Conservation (phyloP, 2,329 filamentous ascomycete genomes). For the Venturiaceae sp. region DNA sequence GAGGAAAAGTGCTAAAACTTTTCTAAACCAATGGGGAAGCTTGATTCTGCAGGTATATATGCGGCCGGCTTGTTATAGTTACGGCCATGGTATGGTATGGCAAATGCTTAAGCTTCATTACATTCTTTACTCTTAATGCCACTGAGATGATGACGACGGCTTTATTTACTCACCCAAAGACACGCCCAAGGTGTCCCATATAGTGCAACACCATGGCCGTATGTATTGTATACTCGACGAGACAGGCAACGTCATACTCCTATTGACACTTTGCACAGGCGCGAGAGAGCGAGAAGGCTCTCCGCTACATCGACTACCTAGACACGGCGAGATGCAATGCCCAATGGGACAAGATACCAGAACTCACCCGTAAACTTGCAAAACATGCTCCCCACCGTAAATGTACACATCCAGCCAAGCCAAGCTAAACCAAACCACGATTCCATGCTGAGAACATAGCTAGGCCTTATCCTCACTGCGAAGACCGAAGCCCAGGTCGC, state of each 20-base stretch:
- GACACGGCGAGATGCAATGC: constrained; percentile 82
- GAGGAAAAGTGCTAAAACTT: background rate
- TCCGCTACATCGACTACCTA: constrained; percentile 70
- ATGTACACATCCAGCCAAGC: constrained; percentile 50
- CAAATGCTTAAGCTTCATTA: background rate
- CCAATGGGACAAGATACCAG: constrained; percentile 76
- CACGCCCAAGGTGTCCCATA: background rate
- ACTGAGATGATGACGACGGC: background rate
- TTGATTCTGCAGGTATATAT: background rate
- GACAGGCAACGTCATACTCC: background rate
- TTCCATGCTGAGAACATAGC: constrained; percentile 6
- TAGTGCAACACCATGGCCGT: constrained; percentile 1
- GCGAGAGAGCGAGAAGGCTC: constrained; percentile 61
- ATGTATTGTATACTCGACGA: background rate
- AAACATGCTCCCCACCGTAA: constrained; percentile 82
- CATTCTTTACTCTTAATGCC: background rate
- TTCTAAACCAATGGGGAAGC: background rate
- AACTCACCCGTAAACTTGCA: constrained; percentile 83
- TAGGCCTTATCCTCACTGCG: constrained; percentile 37
- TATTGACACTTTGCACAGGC: constrained; percentile 22
- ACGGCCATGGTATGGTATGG: background rate
- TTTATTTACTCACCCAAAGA: background rate
- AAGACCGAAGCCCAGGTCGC: constrained; percentile 36
- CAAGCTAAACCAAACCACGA: background rate
- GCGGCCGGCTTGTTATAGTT: background rate